Conservation (phyloP, 2,329 filamentous ascomycete genomes). For the Capronia epimyces region DNA sequence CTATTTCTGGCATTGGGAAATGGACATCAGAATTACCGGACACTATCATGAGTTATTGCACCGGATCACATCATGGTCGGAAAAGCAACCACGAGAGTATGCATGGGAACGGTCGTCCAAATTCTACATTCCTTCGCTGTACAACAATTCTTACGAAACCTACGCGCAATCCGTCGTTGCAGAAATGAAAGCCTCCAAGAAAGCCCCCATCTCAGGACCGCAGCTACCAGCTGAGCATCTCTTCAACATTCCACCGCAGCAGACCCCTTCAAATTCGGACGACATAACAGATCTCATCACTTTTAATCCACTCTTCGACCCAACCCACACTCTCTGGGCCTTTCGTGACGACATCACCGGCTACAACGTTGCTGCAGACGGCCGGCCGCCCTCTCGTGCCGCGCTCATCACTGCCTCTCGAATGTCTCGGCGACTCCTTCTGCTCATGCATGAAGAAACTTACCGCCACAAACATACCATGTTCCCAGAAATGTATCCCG, state of each 20-base stretch:
- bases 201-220: slow-evolving; percentile 21
- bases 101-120: slow-evolving; percentile 72
- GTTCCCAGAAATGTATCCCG: slow-evolving; percentile 77
- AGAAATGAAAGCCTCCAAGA: slow-evolving; percentile 10
- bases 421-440: slow-evolving; percentile 59
- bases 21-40: slow-evolving; percentile 61
- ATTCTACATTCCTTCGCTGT: slow-evolving; percentile 62
- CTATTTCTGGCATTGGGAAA: slow-evolving; percentile 66
- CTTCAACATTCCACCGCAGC: slow-evolving; percentile 21
- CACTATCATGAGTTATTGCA: slow-evolving; percentile 70
- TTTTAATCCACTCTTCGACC: slow-evolving; percentile 70
- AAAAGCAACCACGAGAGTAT: slow-evolving; percentile 62
- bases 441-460: slow-evolving; percentile 70
- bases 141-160: slow-evolving; percentile 21
- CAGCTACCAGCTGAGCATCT: slow-evolving; percentile 17
- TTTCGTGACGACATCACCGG: slow-evolving; percentile 66
- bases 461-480: slow-evolving; percentile 62
- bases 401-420: slow-evolving; percentile 68
- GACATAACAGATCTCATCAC: slow-evolving; percentile 72
- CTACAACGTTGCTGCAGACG: slow-evolving; percentile 49
- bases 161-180: slow-evolving; percentile 17
- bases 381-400: slow-evolving; percentile 60
- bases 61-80: slow-evolving; percentile 61
- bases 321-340: slow-evolving; percentile 66
- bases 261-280: slow-evolving; percentile 2